Conservation (phyloP, 805 yeast species). For the Lachancea cidri region DNA sequence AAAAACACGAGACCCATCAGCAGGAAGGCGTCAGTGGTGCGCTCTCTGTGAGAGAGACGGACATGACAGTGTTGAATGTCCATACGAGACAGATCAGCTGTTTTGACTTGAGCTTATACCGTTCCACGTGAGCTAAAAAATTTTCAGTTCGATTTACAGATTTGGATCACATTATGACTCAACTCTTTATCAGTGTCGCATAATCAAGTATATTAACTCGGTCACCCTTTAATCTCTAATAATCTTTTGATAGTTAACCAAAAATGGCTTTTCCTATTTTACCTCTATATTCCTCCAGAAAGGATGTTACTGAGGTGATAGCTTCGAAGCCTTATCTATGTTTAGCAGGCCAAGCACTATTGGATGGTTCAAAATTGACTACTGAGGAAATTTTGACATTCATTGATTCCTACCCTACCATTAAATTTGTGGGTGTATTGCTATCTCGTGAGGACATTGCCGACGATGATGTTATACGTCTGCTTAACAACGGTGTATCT, state of each 20-base stretch:
- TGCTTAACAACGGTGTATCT: slow-evolving; percentile 58
- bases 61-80: slow-evolving; percentile 83
- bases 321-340: slow-evolving; percentile 19
- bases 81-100: slow-evolving; percentile 46
- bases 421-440: slow-evolving; percentile 26
- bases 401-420: slow-evolving; percentile 12
- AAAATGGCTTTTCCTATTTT: slow-evolving; percentile 38
- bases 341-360: slow-evolving; percentile 26
- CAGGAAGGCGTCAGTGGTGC: slow-evolving; percentile 81
- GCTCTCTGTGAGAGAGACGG: slow-evolving; percentile 90
- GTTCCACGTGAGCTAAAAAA: not conserved
- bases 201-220: not conserved
- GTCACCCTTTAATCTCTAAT: not conserved
- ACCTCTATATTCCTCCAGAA: slow-evolving; percentile 27
- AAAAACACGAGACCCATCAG: slow-evolving; percentile 46
- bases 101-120: not conserved
- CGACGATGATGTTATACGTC: slow-evolving; percentile 43
- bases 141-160: not conserved
- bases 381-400: slow-evolving; percentile 15
- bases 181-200: not conserved
- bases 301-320: slow-evolving; percentile 11
- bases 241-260: not conserved
- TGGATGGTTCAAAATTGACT: slow-evolving; percentile 19
- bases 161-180: not conserved
- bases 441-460: slow-evolving; percentile 21